phyloP scores from a whole-genome alignment of 2,329 filamentous ascomycete species.

The Colletotrichum graminicola region DNA sequence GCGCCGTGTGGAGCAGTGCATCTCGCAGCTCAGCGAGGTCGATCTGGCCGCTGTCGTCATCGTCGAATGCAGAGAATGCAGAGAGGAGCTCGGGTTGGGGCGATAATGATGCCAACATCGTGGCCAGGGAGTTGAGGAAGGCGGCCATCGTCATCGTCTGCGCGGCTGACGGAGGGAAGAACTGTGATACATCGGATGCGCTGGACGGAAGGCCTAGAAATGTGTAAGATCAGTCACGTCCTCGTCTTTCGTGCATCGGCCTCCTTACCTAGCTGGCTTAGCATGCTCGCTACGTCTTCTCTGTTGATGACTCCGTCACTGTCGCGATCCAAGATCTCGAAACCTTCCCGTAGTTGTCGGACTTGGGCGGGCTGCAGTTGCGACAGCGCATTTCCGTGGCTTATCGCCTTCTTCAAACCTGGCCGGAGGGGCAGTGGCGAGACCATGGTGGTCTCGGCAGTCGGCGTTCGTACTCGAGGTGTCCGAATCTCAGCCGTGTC shows the following conservation, averaged over 20 bases:
- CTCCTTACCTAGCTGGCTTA: conserved; percentile 80
- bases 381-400: conserved; percentile 69
- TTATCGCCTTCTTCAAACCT: conserved; percentile 52
- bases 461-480: conserved; percentile 48
- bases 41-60: conserved; percentile 93
- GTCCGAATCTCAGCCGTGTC: conserved; percentile 55
- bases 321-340: conserved; percentile 91
- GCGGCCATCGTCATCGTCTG: conserved; percentile 85
- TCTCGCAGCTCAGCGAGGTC: conserved; percentile 86
- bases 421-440: conserved; percentile 53
- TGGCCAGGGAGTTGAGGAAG: conserved; percentile 86
- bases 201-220: conserved; percentile 77
- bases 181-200: conserved; percentile 77
- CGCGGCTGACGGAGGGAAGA: conserved; percentile 81
- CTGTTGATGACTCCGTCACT: conserved; percentile 86
- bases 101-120: conserved; percentile 79
- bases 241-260: no score
- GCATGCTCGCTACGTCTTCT: conserved; percentile 88
- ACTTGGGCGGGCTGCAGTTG: conserved; percentile 86
- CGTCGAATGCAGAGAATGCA: conserved; percentile 94
- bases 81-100: conserved; percentile 84
- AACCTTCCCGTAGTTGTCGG: conserved; percentile 89
- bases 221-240: conserved; percentile 34
- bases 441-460: conserved; percentile 49
- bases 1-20: conserved; percentile 83